A percentile compares a stretch with the other conserved stretches of the same genome.
Conservation (phyloP, 225 moss, liverwort and hornwort genomes). For the Pleurozium schreberi region DNA sequence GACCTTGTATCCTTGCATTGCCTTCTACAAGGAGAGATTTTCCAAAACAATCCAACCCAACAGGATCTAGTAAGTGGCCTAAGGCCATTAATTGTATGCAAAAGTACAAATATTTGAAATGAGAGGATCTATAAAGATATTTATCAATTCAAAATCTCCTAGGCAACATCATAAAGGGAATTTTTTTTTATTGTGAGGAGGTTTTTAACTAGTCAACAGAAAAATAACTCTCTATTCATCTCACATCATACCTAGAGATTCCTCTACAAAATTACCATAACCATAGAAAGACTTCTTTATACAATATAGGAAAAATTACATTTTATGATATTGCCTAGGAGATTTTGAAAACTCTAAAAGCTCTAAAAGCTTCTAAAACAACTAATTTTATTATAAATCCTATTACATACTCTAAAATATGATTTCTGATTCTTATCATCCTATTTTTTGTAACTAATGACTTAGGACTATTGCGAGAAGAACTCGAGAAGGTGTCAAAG, state of each 20-base stretch:
- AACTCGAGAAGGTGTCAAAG: conserved; percentile 20
- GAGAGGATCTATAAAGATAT: neutral
- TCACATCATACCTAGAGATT: neutral
- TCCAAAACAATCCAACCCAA: neutral
- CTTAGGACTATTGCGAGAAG: conserved; percentile 11
- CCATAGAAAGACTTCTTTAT: neutral
- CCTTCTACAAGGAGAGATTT: conserved; percentile 3
- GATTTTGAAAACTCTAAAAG: too few species aligned
- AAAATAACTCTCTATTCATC: neutral
- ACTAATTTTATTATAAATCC: neutral
- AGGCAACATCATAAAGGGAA: neutral
- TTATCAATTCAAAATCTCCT: neutral
- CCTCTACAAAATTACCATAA: accelerated
- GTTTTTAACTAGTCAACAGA: neutral
- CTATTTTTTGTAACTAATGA: too few species aligned
- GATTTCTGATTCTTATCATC: neutral
- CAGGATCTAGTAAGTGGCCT: neutral
- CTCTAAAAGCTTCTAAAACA: neutral
- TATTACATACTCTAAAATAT: too few species aligned
- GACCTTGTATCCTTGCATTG: conserved; percentile 5
- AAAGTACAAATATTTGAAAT: neutral
- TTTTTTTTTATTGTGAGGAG: neutral
- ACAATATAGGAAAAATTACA: neutral
- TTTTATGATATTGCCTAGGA: too few species aligned
- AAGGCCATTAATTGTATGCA: neutral